These are phyloP conservation scores for Claviceps sp. DNA, from an alignment of 2,329 filamentous ascomycete genomes.

Conservation along the genomic window DNA sequence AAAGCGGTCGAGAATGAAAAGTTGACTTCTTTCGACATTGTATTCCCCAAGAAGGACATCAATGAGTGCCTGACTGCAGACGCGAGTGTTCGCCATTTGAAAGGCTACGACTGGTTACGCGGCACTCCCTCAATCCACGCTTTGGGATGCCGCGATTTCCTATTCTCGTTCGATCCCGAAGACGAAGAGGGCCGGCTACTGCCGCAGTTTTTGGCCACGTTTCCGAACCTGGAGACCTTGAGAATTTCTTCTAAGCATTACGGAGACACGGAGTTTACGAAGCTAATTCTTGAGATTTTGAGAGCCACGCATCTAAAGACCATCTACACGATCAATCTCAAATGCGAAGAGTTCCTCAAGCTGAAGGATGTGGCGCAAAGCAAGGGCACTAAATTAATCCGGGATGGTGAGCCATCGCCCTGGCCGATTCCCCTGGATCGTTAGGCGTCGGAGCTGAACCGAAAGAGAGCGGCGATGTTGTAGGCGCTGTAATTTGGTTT, in stretches of 20 bases:
- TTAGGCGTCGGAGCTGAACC: too few relatives aligned
- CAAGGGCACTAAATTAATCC: slow-evolving; percentile 17
- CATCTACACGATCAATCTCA: slow-evolving; percentile 18
- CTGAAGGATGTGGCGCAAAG: slow-evolving; percentile 12
- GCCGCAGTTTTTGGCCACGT: slow-evolving; percentile 20
- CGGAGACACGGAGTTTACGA: slow-evolving; percentile 16
- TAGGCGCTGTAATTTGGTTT: too few relatives aligned
- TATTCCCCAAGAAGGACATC: slow-evolving; percentile 15
- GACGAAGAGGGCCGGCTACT: slow-evolving; percentile 19
- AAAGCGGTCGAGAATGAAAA: slow-evolving; percentile 14
- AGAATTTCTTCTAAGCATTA: slow-evolving; percentile 21
- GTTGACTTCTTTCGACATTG: slow-evolving; percentile 22
- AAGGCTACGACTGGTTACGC: slow-evolving; percentile 21
- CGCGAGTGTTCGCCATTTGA: slow-evolving; percentile 16
- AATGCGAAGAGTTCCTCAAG: slow-evolving; percentile 13
- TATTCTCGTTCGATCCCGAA: slow-evolving; percentile 17
- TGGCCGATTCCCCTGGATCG: slow-evolving; percentile 17
- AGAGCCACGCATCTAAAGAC: slow-evolving; percentile 18
- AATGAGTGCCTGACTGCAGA: slow-evolving; percentile 8
- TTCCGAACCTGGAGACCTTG: slow-evolving; percentile 23
- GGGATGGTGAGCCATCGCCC: slow-evolving; percentile 14
- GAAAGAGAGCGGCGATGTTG: too few relatives aligned
- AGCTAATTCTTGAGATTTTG: slow-evolving; percentile 18
- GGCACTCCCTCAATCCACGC: slow-evolving; percentile 20
- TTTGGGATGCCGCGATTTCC: slow-evolving; percentile 23